Evolutionary conservation across 208 protist genomes (phyloP).

Genomic region (Crithidia bombi): DNA sequence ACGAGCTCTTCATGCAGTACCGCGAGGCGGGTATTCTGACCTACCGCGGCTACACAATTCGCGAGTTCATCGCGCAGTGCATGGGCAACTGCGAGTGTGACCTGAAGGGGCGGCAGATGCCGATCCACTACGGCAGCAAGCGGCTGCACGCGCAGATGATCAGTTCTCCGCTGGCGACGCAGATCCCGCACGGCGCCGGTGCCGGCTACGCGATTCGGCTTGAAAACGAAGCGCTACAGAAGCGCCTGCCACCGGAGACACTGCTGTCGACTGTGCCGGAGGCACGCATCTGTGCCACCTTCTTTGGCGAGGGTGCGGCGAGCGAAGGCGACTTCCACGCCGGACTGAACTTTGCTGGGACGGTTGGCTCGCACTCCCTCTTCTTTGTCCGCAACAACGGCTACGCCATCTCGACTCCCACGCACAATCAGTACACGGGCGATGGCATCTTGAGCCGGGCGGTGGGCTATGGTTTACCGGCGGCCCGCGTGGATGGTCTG

Average conservation of each 20-base stretch:
- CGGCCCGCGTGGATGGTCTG: slow-evolving; percentile 96
- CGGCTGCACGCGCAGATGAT: slow-evolving; percentile 95
- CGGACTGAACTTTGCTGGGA: slow-evolving; percentile 97
- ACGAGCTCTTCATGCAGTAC: slow-evolving; percentile 97
- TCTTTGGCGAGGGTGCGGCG: slow-evolving; percentile 97
- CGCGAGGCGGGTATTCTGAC: slow-evolving; percentile 83
- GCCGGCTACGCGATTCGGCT: slow-evolving; percentile 95
- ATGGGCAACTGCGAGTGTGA: slow-evolving; percentile 91
- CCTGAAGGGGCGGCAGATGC: slow-evolving; percentile 97
- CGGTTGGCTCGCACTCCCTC: slow-evolving; percentile 89
- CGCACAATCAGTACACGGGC: slow-evolving; percentile 95
- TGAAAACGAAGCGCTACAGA: slow-evolving; percentile 58
- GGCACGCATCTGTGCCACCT: slow-evolving; percentile 84
- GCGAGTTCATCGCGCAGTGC: slow-evolving; percentile 95
- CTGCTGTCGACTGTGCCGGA: slow-evolving; percentile 31
- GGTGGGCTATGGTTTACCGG: slow-evolving; percentile 87
- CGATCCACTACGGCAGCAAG: slow-evolving; percentile 97
- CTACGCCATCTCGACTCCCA: slow-evolving; percentile 97
- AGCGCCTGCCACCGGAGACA: slow-evolving; percentile 30
- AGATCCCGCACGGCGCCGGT: slow-evolving; percentile 96
- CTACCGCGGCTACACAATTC: slow-evolving; percentile 91
- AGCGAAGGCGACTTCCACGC: slow-evolving; percentile 97
- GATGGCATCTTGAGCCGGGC: slow-evolving; percentile 92
- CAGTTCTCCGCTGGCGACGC: slow-evolving; percentile 96
- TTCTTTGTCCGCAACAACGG: slow-evolving; percentile 96